phyloP scores from a whole-genome alignment of 164 flowering plant genomes.

The Cinnamomum micranthum region DNA sequence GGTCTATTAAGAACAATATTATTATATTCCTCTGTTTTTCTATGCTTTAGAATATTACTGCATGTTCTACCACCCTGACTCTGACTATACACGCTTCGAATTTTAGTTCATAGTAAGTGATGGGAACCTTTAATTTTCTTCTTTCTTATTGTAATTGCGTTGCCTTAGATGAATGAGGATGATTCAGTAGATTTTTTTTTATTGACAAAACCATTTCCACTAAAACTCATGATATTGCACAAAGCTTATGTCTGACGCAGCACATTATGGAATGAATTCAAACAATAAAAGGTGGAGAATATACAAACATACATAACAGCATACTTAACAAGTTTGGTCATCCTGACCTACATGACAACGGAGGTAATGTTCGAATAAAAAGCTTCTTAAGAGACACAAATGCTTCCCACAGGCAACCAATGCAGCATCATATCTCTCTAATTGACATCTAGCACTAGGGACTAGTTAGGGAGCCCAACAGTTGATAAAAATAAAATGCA shows the following conservation, averaged over 20 bases:
- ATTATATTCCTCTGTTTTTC: background rate
- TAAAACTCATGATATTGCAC: background rate
- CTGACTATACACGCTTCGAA: background rate
- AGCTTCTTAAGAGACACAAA: background rate
- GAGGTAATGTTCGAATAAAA: too few species aligned
- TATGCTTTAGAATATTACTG: background rate
- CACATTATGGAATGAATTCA: background rate
- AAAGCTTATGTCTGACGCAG: background rate
- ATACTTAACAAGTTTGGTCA: background rate
- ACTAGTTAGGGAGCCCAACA: too few species aligned
- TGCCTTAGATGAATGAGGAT: too few species aligned
- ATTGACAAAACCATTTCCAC: too few species aligned
- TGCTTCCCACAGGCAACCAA: too few species aligned
- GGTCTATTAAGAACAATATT: background rate
- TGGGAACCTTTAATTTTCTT: too few species aligned
- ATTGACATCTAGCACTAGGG: too few species aligned
- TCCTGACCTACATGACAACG: background rate
- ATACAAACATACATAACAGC: too few species aligned
- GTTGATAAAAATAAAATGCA: too few species aligned
- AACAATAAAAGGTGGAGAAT: background rate
- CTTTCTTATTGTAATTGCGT: too few species aligned
- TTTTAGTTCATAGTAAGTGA: background rate
- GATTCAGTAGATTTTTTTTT: too few species aligned
- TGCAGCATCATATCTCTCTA: too few species aligned
- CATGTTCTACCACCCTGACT: background rate